Evolutionary conservation across 1,139 yeast genomes (phyloP).

Genomic region (Casaregolazyma lundiana): DNA sequence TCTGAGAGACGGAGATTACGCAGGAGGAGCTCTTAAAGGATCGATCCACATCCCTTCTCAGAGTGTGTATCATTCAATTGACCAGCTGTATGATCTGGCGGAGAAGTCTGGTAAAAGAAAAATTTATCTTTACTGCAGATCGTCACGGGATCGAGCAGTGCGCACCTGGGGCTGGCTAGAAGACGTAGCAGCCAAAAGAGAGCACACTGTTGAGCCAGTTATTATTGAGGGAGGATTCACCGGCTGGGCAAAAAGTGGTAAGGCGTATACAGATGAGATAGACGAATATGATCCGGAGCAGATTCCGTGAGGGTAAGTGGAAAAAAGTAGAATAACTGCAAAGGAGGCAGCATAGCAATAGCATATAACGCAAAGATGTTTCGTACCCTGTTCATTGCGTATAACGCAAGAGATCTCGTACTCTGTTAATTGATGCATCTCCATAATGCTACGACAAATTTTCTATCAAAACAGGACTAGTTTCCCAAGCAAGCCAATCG

Average conservation of each 20-base stretch:
- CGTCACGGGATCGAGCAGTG: conserved; percentile 24
- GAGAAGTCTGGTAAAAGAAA: conserved; percentile 21
- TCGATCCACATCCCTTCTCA: conserved; percentile 28
- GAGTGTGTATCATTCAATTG: conserved; percentile 21
- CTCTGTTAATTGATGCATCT: too few relatives aligned
- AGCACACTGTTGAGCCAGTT: conserved; percentile 17
- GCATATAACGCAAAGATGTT: too few relatives aligned
- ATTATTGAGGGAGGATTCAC: conserved; percentile 25
- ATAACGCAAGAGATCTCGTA: too few relatives aligned
- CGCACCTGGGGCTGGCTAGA: conserved; percentile 26
- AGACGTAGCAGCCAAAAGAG: conserved; percentile 19
- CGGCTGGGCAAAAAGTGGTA: conserved; percentile 24
- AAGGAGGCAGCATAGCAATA: too few relatives aligned
- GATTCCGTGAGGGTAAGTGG: conserved; percentile 6
- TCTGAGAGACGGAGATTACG: conserved; percentile 24
- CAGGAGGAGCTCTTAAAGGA: conserved; percentile 25
- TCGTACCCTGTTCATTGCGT: too few relatives aligned
- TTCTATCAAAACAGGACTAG: conserved; percentile 29
- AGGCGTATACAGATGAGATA: conserved; percentile 20
- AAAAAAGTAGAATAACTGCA: too few relatives aligned
- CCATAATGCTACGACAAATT: background rate
- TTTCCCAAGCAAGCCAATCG: conserved; percentile 92
- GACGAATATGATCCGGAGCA: conserved; percentile 21
- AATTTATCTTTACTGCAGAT: conserved; percentile 22
- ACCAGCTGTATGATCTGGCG: conserved; percentile 21